Base-by-base conservation (phyloP, 78 protist species). In the Polysphondylium violaceum region DNA sequence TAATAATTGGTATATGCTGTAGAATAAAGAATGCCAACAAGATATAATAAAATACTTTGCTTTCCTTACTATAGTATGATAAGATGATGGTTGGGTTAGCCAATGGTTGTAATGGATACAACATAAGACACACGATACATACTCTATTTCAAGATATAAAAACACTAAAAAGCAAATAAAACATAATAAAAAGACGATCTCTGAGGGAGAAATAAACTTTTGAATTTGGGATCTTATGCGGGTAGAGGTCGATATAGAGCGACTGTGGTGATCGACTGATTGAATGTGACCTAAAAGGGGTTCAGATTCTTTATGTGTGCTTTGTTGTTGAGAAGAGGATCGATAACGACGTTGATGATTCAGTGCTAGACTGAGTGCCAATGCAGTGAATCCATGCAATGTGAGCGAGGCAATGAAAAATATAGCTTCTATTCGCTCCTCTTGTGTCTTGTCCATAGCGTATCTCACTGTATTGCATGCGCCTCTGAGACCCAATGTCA, bases 281-380 rank as follows among this genome's bases (percentile, higher is more conserved):
- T 74, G 91, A 44, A 83, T 83, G 44, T 72, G 78, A 38, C 40
- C 55, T 65, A 72, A 33, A 8, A 83, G 44, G 2, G 91, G 91
- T 40, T 83, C 91, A 33, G 64, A 14, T 36, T 83, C 91, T 58
- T 65, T 67, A 61, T 71, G 35, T 16, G 71, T 69, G 31, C 36
- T 36, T 67, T 79, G 73, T 44, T 59, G 72, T 33, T 58, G 61
- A 55, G 89, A 67, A 14, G 77, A 47, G 25, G 91, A 83, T 69
- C 91, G 67, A 23, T 83, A 83, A 69, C 74, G 67, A 29, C 91
- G 56, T 59, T 83, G 91, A 69, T 83, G 91, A n/a, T 83, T 83
- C 71, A 83, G 69, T 53, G 91, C 74, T 33, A 83, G 36, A 33
- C 65, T 59, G 5, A 83, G 43, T 56, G 91, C 55, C 0, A 83